Evolutionary conservation across 345 rosid genomes (phyloP).

Genomic region (Eutrema yunnanense): DNA sequence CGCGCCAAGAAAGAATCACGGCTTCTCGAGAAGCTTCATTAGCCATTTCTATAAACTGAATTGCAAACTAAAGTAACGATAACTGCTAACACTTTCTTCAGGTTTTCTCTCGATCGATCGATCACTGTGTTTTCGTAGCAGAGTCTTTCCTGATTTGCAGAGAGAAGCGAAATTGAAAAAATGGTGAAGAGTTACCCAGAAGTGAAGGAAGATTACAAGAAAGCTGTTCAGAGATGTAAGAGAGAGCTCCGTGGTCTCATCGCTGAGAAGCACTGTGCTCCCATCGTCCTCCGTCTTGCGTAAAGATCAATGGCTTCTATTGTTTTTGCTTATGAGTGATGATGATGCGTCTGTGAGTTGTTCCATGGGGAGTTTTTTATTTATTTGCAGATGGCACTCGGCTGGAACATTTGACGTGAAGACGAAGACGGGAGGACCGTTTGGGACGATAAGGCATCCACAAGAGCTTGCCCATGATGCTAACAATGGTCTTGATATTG

Average conservation of each 20-base stretch:
- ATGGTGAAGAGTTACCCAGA: conserved; percentile 57
- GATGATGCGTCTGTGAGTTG: neutral
- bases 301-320: conserved; percentile 8
- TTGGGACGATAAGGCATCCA: conserved; percentile 71
- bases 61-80: neutral
- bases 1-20: conserved; percentile 7
- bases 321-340: neutral
- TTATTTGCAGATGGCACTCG: conserved; percentile 72
- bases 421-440: conserved; percentile 83
- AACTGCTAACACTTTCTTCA: neutral
- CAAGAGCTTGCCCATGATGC: conserved; percentile 70
- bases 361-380: neutral
- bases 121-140: neutral
- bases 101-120: neutral
- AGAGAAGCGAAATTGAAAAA: neutral
- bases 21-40: neutral
- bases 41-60: neutral
- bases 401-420: conserved; percentile 78
- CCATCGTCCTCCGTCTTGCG: conserved; percentile 82
- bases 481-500: conserved; percentile 88
- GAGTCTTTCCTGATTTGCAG: neutral
- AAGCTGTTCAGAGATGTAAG: conserved; percentile 60
- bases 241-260: conserved; percentile 76
- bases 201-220: conserved; percentile 67
- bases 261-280: conserved; percentile 84